Evolutionary conservation across 1,139 yeast genomes (phyloP).

Genomic region (Protomyces inundatus): DNA sequence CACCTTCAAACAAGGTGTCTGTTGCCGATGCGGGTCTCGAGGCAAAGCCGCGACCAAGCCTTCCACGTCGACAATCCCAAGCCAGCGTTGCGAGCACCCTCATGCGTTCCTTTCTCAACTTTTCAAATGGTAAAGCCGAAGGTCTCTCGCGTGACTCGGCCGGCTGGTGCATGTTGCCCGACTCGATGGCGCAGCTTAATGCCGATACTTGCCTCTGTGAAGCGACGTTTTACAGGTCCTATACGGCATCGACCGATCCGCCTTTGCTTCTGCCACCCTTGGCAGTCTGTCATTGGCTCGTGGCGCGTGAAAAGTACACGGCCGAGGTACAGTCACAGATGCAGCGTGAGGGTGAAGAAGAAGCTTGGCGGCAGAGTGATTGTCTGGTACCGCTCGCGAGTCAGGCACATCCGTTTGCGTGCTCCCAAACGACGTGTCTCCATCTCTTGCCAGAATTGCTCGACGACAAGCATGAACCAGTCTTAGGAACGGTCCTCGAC

Average conservation of each 20-base stretch:
- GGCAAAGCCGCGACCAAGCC: not conserved
- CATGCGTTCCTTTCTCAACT: not conserved
- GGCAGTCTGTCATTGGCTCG: conserved; percentile 17
- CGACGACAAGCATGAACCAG: not conserved
- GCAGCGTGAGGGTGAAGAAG: not conserved
- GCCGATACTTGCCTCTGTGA: not conserved
- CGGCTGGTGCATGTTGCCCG: conserved; percentile 13
- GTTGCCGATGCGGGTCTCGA: not conserved
- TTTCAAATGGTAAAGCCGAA: not conserved
- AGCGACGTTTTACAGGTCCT: conserved; percentile 15
- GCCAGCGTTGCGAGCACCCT: not conserved
- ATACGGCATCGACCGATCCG: conserved; percentile 10
- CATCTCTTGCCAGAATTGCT: not conserved
- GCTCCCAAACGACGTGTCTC: conserved; percentile 4
- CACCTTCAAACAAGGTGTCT: not conserved
- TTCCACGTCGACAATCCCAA: not conserved
- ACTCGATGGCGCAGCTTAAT: conserved; percentile 13
- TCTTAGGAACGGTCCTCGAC: not conserved
- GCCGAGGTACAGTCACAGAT: not conserved
- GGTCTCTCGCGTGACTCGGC: conserved; percentile 12
- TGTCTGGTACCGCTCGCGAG: conserved; percentile 10
- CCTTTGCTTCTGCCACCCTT: conserved; percentile 14
- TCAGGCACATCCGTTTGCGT: conserved; percentile 13
- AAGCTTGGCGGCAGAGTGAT: conserved; percentile 19
- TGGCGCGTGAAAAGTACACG: not conserved